Conservation (phyloP, 2,329 filamentous ascomycete genomes). For the Alternaria sp. region DNA sequence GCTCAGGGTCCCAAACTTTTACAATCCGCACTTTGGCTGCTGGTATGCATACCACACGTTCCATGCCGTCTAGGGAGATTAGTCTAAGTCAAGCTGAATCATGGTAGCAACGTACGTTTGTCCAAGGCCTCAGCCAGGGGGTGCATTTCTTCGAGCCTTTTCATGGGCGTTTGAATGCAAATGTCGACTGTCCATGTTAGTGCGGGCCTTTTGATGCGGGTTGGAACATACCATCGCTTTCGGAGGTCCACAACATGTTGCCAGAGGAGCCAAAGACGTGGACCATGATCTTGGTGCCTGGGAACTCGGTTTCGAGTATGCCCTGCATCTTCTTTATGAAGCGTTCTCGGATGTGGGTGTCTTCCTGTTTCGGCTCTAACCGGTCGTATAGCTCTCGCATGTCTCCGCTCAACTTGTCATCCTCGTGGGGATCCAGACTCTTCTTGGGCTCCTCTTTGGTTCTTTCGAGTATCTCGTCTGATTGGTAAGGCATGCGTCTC, state of each 20-base stretch:
- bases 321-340: slow-evolving; percentile 88
- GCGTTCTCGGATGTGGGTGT: slow-evolving; percentile 74
- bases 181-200: slow-evolving; percentile 76
- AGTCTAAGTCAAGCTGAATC: slow-evolving; percentile 26
- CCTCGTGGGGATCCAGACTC: slow-evolving; percentile 47
- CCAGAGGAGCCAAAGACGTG: slow-evolving; percentile 98
- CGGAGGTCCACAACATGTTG: slow-evolving; percentile 90
- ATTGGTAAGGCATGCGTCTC: slow-evolving; percentile 88
- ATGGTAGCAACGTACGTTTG: slow-evolving; percentile 68
- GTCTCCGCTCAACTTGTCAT: slow-evolving; percentile 71
- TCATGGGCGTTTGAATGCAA: slow-evolving; percentile 92
- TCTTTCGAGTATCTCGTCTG: slow-evolving; percentile 81
- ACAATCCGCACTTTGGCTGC: slow-evolving; percentile 97
- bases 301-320: slow-evolving; percentile 90
- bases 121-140: slow-evolving; percentile 85
- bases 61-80: slow-evolving; percentile 79
- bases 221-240: slow-evolving; percentile 80
- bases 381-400: slow-evolving; percentile 85
- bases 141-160: slow-evolving; percentile 86
- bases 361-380: slow-evolving; percentile 81
- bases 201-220: neutral
- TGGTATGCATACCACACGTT: slow-evolving; percentile 92
- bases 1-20: slow-evolving; percentile 96
- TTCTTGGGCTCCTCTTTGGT: slow-evolving; percentile 71
- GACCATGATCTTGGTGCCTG: slow-evolving; percentile 85